Evolutionary conservation across 169 alveolate genomes (phyloP).

Genomic region (Ichthyophthirius multifiliis): DNA sequence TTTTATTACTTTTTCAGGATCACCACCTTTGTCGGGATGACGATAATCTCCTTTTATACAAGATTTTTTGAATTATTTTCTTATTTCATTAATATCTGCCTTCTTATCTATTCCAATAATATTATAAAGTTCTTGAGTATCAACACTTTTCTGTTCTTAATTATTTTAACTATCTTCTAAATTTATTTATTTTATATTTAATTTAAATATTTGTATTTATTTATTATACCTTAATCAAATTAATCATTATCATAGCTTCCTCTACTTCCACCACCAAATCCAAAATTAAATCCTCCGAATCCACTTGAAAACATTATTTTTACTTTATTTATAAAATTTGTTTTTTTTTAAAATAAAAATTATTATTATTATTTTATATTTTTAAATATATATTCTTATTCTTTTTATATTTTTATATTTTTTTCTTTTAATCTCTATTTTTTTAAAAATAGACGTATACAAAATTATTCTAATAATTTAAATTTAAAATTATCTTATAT

Average conservation of each 20-base stretch:
- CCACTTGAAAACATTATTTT: conserved; percentile 10
- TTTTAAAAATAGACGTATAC: too few species aligned
- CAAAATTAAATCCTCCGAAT: conserved; percentile 7
- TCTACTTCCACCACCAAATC: neutral
- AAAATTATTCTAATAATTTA: too few species aligned
- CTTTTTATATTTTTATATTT: too few species aligned
- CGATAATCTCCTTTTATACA: conserved; percentile 12
- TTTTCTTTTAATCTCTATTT: too few species aligned
- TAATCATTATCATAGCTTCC: neutral
- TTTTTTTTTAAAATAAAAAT: too few species aligned
- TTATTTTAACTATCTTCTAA: neutral
- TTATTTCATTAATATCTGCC: neutral
- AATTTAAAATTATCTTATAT: too few species aligned
- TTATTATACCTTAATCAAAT: neutral
- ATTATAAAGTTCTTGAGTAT: neutral
- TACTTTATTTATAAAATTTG: too few species aligned
- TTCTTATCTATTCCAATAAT: neutral
- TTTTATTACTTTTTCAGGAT: conserved; percentile 83
- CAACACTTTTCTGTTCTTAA: neutral
- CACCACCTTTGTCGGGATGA: conserved; percentile 90
- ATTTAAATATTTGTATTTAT: neutral
- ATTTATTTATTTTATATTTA: neutral
- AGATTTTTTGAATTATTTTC: conserved; percentile 1
- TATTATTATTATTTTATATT: too few species aligned
- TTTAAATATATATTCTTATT: too few species aligned